These are phyloP conservation scores for Rhizophagus clarus DNA, from an alignment of 192 early-diverging fungal genomes.

Conservation along the genomic window DNA sequence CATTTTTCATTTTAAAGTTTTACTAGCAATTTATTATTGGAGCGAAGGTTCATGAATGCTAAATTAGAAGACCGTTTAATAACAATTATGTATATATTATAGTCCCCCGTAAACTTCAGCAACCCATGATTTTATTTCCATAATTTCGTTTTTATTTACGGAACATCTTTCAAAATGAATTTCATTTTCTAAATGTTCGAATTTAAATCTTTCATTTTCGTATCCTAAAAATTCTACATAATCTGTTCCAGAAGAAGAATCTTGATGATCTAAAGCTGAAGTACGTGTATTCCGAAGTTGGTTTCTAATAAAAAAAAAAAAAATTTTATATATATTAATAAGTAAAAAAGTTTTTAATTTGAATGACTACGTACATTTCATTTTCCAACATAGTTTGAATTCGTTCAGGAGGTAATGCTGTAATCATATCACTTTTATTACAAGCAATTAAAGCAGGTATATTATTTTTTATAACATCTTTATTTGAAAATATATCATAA, in stretches of 20 bases:
- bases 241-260: slow-evolving; percentile 60
- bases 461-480: slow-evolving; percentile 54
- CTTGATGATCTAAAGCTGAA: slow-evolving; percentile 66
- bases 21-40: neutral
- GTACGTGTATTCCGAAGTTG: slow-evolving; percentile 66
- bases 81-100: neutral
- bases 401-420: slow-evolving; percentile 65
- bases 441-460: slow-evolving; percentile 75
- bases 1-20: neutral
- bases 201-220: slow-evolving; percentile 78
- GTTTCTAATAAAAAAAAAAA: slow-evolving; percentile 49
- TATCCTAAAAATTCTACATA: slow-evolving; percentile 75
- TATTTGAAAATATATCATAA: slow-evolving; percentile 78
- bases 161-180: slow-evolving; percentile 69
- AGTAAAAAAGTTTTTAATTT: neutral
- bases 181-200: slow-evolving; percentile 76
- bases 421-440: slow-evolving; percentile 81
- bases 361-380: slow-evolving; percentile 64
- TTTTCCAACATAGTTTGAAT: slow-evolving; percentile 70
- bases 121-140: slow-evolving; percentile 66
- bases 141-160: slow-evolving; percentile 60
- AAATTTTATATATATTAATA: neutral
- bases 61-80: neutral
- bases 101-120: slow-evolving; percentile 34
- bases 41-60: neutral